phyloP scores from a whole-genome alignment of 345 rosid species.

The Euphorbia pulcherrima region DNA sequence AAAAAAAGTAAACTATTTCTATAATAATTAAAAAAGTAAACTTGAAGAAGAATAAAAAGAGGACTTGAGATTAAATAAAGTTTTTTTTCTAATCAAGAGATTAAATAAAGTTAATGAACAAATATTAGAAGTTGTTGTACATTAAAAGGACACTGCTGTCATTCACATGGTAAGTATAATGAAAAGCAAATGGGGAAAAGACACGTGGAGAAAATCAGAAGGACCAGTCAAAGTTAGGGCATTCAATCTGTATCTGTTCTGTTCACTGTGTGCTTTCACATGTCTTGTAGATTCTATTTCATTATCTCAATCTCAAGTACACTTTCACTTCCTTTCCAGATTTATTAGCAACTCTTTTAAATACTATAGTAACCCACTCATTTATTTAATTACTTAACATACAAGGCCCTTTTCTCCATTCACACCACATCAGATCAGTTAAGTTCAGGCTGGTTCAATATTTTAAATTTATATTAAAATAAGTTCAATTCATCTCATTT shows the following conservation, averaged over 20 bases:
- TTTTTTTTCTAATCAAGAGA: too few relatives aligned
- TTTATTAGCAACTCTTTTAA: too few relatives aligned
- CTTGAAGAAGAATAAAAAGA: constrained; percentile 7
- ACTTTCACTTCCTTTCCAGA: not conserved
- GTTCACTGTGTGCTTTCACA: not conserved
- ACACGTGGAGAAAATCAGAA: constrained; percentile 30
- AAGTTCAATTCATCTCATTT: too few relatives aligned
- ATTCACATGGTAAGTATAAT: constrained; percentile 43
- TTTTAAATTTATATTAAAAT: too few relatives aligned
- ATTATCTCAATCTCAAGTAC: not conserved
- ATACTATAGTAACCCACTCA: too few relatives aligned
- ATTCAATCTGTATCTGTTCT: not conserved
- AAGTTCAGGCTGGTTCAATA: too few relatives aligned
- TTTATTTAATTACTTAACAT: too few relatives aligned
- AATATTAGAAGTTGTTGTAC: too few relatives aligned
- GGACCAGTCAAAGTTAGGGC: constrained; percentile 27
- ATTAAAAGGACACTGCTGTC: constrained; percentile 49
- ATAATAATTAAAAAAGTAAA: too few relatives aligned
- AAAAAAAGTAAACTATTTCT: not conserved
- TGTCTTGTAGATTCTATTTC: not conserved
- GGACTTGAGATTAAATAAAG: not conserved
- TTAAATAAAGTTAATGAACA: not conserved
- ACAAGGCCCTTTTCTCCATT: too few relatives aligned
- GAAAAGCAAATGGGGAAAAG: constrained; percentile 29
- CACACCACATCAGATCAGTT: too few relatives aligned